phyloP scores from a whole-genome alignment of 257 asterid genomes.

The Linderniella brevidens region DNA sequence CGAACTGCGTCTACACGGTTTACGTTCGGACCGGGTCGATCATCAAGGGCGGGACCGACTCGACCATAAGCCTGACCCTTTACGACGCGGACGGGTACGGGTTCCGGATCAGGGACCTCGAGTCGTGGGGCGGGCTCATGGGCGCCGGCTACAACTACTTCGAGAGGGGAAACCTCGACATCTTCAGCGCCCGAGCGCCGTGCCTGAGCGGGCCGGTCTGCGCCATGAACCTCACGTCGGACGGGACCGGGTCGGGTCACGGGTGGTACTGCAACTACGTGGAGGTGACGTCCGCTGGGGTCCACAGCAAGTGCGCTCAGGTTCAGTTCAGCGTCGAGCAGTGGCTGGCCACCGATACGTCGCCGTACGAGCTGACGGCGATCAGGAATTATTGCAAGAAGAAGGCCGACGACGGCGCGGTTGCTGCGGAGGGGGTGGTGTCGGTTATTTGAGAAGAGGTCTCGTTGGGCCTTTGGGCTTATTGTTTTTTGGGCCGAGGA shows the following conservation, averaged over 20 bases:
- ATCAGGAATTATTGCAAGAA: conserved; percentile 10
- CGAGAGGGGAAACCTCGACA: conserved; percentile 40
- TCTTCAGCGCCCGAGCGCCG: conserved; percentile 35
- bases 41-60: conserved; percentile 13
- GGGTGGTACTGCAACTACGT: conserved; percentile 43
- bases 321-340: conserved; percentile 13
- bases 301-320: conserved; percentile 15
- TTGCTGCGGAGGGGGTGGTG: too few relatives aligned
- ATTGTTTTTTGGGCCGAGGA: too few relatives aligned
- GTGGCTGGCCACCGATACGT: conserved; percentile 13
- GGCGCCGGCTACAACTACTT: conserved; percentile 26
- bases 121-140: conserved; percentile 43
- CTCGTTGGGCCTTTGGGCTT: too few relatives aligned
- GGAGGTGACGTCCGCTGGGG: conserved; percentile 32
- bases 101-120: conserved; percentile 19
- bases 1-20: conserved; percentile 13
- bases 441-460: background rate
- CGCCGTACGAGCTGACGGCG: conserved; percentile 15
- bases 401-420: background rate
- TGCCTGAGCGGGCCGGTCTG: conserved; percentile 27
- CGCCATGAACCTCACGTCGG: conserved; percentile 33
- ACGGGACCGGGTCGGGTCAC: conserved; percentile 29
- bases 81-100: conserved; percentile 22
- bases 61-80: conserved; percentile 23
- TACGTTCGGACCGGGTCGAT: conserved; percentile 12